Evolutionary conservation across 2,329 filamentous ascomycete genomes (phyloP), one percentile per base, ranked within the genome.

Genomic region (Aspergillaceae sp.): DNA sequence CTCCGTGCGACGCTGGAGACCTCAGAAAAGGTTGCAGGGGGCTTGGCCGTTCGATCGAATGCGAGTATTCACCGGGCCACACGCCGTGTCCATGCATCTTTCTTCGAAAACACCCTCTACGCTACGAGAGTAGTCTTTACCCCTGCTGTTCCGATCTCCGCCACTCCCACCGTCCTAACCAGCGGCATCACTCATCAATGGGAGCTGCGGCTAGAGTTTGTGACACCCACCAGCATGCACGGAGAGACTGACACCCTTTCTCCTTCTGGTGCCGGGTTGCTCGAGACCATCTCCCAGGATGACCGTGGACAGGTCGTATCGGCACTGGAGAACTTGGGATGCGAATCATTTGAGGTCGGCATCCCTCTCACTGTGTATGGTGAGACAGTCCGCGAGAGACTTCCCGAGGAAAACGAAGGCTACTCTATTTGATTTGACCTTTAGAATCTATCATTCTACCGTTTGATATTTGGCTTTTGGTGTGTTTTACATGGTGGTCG

Each of bases 151-250:
- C 92, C 92, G 0, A 77, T 85, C 11, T 77, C 76, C 9, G 89
- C 87, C 0, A 95, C 90, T 1, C 92, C 92, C 0, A 89, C 92
- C 52, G 94, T 98, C 55, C 78, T 94, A 41, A 98, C 92, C 0
- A 94, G 82, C 50, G 90, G 90, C 2, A 80, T 98, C 3, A 86
- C 80, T 52, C 72, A 96, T 28, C 85, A 88, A 54, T 98, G 92
- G 92, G 86, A 85, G 63, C 73, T 98, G 32, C 76, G 87, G 1
- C 81, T 98, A 48, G 90, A 97, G 67, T 98, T 98, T 67, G 89
- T 95, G 28, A 91, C 91, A 4, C 83, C 86, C 4, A 79, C 76
- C 36, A 19, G 19, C 19, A 55, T 58, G 7, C 63, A 66, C 30
- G 58, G 63, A 34, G 69, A 71, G 6, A 56, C 59, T 27, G 63